A percentile compares a stretch with the other conserved stretches of the same genome.
Conservation (phyloP, 169 alveolate species). For the Ichthyophthirius multifiliis region DNA sequence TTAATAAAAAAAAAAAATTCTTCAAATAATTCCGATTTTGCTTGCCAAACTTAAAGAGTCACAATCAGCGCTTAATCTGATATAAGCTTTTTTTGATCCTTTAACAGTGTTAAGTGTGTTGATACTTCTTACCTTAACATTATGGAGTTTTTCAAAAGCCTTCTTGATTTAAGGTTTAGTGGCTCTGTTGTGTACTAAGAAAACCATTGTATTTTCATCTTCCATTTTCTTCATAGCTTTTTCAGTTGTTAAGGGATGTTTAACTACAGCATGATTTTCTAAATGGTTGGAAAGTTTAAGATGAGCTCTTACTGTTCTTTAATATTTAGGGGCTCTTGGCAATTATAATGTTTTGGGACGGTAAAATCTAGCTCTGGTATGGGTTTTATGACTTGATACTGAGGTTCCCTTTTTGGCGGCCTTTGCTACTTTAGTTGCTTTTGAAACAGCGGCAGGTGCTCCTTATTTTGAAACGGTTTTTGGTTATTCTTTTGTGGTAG, state of each 20-base stretch:
- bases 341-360: constrained; percentile 84
- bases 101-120: constrained; percentile 96
- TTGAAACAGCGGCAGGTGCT: constrained; percentile 6
- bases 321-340: constrained; percentile 88
- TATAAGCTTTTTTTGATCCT: constrained; percentile 97
- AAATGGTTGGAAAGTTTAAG: constrained; percentile 66
- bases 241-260: constrained; percentile 97
- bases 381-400: constrained; percentile 38
- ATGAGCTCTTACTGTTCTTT: constrained; percentile 71
- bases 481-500: no score
- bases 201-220: constrained; percentile 97
- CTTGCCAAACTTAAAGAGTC: constrained; percentile 98
- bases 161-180: constrained; percentile 93
- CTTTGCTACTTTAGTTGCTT: neutral
- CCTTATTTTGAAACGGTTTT: no score
- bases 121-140: constrained; percentile 90
- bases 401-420: constrained; percentile 9
- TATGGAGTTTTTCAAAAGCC: constrained; percentile 93
- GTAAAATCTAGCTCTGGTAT: constrained; percentile 76
- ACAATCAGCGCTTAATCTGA: constrained; percentile 92
- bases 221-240: constrained; percentile 98
- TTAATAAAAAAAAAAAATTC: no score
- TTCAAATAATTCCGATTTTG: constrained; percentile 96
- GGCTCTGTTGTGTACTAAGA: constrained; percentile 90
- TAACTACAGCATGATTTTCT: constrained; percentile 91